Base-by-base conservation (phyloP, 2,329 filamentous ascomycete genomes). In the Ophiostoma fasciatum region DNA sequence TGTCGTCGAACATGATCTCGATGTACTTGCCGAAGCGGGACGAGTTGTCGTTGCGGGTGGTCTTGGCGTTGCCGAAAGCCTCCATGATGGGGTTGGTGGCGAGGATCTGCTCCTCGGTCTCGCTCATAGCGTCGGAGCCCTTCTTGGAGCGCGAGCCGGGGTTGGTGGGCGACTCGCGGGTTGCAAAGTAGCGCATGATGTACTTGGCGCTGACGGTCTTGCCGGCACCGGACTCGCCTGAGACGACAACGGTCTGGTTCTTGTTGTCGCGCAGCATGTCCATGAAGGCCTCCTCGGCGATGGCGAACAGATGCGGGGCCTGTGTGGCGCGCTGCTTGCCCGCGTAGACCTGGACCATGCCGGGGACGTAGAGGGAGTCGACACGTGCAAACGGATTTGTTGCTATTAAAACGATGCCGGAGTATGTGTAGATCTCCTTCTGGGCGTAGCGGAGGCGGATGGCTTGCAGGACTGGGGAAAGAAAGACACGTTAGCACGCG, bases 71-170 rank as follows among this genome's bases (percentile, higher is more conserved):
- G 56, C 90, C 90, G 54, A 98, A 98, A 23, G 90, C 88, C 72
- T 98, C 90, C 90, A 98, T 98, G 56, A 98, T 94, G 27, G 90
- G 90, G 57, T 98, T 98, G 36, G 90, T 98, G 21, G 90, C 90
- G 47, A 98, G 64, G 53, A 98, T 98, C 57, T 93, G 87, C 64
- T 98, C 88, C 61, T 98, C 90, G 1, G 90, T 98, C 64, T 94
- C 83, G 57, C 87, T 96, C 78, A 96, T 96, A 45, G 78, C 55
- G 40, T 82, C 80, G 49, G 75, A 65, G 42, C 83, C 82, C 52
- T 71, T 71, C 59, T 83, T 90, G 37, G 68, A 68, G 49, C 82
- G 77, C 45, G 75, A 78, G 33, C 80, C 78, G 13, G 84, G 79
- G 55, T 87, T 82, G 50, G 92, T 84, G 38, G 90, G 85, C 7